Evolutionary conservation across 2,329 filamentous ascomycete genomes (phyloP).

Genomic region (Alternaria sp.): DNA sequence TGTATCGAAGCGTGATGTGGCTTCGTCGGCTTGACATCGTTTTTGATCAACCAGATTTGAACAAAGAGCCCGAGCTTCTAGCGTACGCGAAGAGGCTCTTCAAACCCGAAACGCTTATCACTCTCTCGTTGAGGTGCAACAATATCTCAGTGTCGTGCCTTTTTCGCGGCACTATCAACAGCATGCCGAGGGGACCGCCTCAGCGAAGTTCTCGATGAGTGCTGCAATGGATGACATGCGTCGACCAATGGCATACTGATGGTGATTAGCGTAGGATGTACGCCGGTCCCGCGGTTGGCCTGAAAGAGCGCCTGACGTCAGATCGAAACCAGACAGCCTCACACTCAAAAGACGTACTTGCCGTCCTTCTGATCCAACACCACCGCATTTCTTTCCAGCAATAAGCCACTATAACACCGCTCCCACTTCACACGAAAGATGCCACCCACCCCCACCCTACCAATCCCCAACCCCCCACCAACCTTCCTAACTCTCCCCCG

Average conservation of each 20-base stretch:
- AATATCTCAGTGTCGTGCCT: background rate
- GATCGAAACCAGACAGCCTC: background rate
- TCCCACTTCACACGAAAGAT: background rate
- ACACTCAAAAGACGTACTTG: background rate
- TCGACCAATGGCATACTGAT: background rate
- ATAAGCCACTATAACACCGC: background rate
- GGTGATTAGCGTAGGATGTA: background rate
- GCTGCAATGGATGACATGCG: fast-evolving
- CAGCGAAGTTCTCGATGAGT: background rate
- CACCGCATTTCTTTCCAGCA: background rate
- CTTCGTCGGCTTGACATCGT: too few species aligned
- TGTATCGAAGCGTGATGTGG: background rate
- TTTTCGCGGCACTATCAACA: too few species aligned
- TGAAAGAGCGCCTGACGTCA: background rate
- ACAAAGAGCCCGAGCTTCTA: too few species aligned
- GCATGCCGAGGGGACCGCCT: fast-evolving
- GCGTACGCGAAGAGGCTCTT: too few species aligned
- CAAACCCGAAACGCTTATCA: too few species aligned
- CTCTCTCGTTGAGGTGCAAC: too few species aligned
- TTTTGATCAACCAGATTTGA: too few species aligned
- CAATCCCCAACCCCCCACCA: background rate
- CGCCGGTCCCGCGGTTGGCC: background rate
- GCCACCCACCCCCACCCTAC: background rate
- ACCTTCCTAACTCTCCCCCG: background rate
- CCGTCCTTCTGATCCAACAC: background rate